Evolutionary conservation across 176 grass and related monocot species (phyloP).

Genomic region (Rhynchospora pubera): DNA sequence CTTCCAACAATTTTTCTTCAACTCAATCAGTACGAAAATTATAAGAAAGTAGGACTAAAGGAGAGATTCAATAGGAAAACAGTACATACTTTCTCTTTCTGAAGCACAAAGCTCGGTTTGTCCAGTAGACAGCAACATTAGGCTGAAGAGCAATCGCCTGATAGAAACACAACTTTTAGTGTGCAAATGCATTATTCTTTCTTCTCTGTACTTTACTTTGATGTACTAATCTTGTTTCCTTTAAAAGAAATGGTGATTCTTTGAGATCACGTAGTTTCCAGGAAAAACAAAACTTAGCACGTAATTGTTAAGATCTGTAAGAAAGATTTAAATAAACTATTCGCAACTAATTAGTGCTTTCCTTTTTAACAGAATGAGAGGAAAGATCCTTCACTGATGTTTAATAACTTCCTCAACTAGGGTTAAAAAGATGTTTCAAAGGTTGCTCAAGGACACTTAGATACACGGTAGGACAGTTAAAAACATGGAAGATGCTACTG

Average conservation of each 20-base stretch:
- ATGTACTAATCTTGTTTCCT: not conserved
- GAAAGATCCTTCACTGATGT: not conserved
- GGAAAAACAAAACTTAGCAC: not conserved
- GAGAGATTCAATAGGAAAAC: not conserved
- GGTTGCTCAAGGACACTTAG: not conserved
- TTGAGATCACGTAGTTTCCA: not conserved
- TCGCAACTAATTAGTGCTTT: not conserved
- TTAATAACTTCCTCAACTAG: not conserved
- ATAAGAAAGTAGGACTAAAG: not conserved
- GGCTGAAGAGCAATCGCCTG: constrained; percentile 85
- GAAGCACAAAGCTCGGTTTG: constrained; percentile 67
- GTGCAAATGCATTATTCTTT: not conserved
- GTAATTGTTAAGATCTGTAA: not conserved
- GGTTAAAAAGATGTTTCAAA: not conserved
- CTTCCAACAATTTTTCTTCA: not conserved
- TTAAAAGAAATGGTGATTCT: not conserved
- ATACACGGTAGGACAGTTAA: not conserved
- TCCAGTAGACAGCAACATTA: constrained; percentile 66
- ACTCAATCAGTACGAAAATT: not conserved
- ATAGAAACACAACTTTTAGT: constrained; percentile 2
- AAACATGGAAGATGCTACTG: not conserved
- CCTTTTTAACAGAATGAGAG: not conserved
- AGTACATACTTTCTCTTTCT: constrained; percentile 49
- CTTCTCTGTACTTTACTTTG: not conserved
- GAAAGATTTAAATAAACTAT: not conserved